Evolutionary conservation across 2,329 filamentous ascomycete species (phyloP).

Genomic region (Fusarium fujikuroi): DNA sequence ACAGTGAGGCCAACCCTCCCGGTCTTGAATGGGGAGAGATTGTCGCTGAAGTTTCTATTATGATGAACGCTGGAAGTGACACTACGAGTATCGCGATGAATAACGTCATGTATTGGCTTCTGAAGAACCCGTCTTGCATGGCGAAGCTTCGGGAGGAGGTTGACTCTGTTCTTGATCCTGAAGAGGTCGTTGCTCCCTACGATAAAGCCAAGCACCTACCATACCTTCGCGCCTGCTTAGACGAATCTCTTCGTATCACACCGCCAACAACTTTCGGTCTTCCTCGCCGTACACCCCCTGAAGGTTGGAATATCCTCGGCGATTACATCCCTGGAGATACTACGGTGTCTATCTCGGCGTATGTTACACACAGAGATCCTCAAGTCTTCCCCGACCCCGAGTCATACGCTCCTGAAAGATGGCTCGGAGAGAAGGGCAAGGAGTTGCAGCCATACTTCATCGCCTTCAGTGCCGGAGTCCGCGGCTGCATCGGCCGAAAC

Average conservation of each 20-base stretch:
- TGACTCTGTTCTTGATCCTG: conserved; percentile 55
- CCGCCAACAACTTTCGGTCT: conserved; percentile 45
- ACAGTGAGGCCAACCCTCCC: conserved; percentile 51
- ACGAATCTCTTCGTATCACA: conserved; percentile 56
- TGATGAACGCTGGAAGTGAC: conserved; percentile 62
- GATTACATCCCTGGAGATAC: conserved; percentile 52
- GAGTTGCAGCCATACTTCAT: conserved; percentile 53
- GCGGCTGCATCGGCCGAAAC: conserved; percentile 56
- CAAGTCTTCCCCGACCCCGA: conserved; percentile 54
- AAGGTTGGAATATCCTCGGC: conserved; percentile 46
- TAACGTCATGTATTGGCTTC: conserved; percentile 63
- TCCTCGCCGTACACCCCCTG: conserved; percentile 44
- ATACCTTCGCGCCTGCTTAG: conserved; percentile 62
- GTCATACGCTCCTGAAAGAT: conserved; percentile 54
- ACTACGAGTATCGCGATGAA: conserved; percentile 62
- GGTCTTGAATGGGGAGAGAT: conserved; percentile 67
- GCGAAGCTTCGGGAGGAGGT: conserved; percentile 57
- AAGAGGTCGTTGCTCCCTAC: conserved; percentile 59
- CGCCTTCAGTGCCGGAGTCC: conserved; percentile 54
- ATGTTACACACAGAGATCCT: conserved; percentile 53
- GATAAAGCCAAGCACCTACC: conserved; percentile 62
- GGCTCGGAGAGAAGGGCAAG: conserved; percentile 50
- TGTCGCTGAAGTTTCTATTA: conserved; percentile 64
- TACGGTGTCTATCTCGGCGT: conserved; percentile 52
- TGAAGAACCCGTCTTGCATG: conserved; percentile 57